Evolutionary conservation across 2,329 filamentous ascomycete genomes (phyloP), one percentile per base, ranked within the genome.

Genomic region (Dactylellina cionopaga): DNA sequence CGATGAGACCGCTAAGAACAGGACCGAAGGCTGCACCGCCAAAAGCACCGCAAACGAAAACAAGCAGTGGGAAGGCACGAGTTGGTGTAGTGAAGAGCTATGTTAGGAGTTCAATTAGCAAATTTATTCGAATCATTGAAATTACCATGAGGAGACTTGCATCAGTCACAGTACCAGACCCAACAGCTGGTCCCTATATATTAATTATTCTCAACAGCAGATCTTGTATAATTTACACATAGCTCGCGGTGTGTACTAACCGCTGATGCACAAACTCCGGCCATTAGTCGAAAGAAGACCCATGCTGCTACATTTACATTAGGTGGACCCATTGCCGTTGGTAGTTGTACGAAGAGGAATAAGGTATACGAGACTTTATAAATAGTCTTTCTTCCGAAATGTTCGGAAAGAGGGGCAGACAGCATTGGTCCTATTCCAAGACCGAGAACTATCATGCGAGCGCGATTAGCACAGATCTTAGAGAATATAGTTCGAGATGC

Each of bases 381-480:
- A 29, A 65, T 33, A 24, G 13, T 56, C 15, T 49, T 52, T 15
- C 49, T 9, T 25, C 62, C 62, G 15, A 56, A 46, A 9, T 56
- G 39, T n/a, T 65, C 62, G 2, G 62, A 65, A 1, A 65, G 15
- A 13, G 62, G 49, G 24, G 39, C 51, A 7, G 49, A 56, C 3
- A 65, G 44, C 3, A 65, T 19, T 4, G 62, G 39, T 33, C 62
- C 62, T n/a, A 65, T 35, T 27, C 62, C 62, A 10, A 65, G 24
- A 22, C 62, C 62, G 13, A 65, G 49, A 29, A 65, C 62, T 65
- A 27, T 25, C 7, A 13, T 17, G 6, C 9, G 29, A 9, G 6
- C 11, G 24, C 22, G 27, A 51, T 24, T 24, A 25, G 10, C 19
- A 6, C 11, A 13, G 5, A 29, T 7, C 43, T 25, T 17, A 46